Percentiles rank a stretch among this genome's conserved stretches.
These are phyloP conservation scores for Lactarius tabidus DNA, from an alignment of 768 basidiomycete genomes.

Conservation along the genomic window DNA sequence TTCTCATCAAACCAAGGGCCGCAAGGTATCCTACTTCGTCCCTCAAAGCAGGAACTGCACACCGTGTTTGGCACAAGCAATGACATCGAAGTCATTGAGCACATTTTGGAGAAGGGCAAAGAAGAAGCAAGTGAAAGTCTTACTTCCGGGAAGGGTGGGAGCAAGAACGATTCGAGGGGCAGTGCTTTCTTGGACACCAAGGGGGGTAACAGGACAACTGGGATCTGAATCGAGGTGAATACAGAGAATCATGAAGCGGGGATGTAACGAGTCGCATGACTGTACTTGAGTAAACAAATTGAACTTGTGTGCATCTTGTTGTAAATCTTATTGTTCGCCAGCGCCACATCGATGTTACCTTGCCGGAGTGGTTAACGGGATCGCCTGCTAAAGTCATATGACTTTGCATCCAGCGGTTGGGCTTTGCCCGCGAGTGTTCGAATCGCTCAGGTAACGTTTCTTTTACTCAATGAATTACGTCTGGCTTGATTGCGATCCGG, in stretches of 20 bases:
- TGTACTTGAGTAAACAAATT: background rate
- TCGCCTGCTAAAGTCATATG: conserved; percentile 39
- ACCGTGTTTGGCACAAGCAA: conserved; percentile 61
- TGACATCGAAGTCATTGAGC: conserved; percentile 57
- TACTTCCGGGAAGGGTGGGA: conserved; percentile 26
- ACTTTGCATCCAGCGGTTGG: conserved; percentile 44
- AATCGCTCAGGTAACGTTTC: conserved; percentile 55
- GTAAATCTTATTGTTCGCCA: background rate
- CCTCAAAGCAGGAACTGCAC: conserved; percentile 84
- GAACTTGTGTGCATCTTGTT: background rate
- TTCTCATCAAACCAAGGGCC: conserved; percentile 68
- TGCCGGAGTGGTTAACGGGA: conserved; percentile 89
- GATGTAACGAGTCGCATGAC: background rate
- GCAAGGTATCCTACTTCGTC: conserved; percentile 68
- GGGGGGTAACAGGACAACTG: conserved; percentile 20
- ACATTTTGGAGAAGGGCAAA: conserved; percentile 61
- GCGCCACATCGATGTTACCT: conserved; percentile 52
- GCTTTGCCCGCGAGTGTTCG: conserved; percentile 61
- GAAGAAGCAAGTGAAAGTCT: conserved; percentile 51
- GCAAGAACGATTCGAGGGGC: conserved; percentile 28
- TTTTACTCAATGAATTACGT: conserved; percentile 29
- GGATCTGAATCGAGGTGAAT: conserved; percentile 13
- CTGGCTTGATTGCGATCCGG: conserved; percentile 38
- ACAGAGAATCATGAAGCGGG: background rate
- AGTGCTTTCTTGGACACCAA: conserved; percentile 15